Conservation (phyloP, 306 rosid genomes). For the Glycine soja region DNA sequence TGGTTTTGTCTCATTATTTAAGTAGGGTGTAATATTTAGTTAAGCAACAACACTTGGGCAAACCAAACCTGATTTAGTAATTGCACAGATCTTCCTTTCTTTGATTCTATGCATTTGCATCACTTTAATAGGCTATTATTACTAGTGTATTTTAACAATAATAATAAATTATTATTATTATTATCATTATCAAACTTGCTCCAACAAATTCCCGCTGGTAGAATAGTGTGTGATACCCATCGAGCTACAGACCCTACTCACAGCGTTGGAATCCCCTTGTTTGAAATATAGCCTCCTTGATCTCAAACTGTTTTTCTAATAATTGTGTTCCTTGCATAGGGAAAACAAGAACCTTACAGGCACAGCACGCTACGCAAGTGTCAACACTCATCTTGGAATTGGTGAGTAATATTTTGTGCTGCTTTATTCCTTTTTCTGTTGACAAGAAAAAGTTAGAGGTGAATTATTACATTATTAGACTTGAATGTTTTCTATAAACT, state of each 20-base stretch:
- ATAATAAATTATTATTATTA: neutral
- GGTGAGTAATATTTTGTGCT: slow-evolving; percentile 67
- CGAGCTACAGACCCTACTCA: neutral
- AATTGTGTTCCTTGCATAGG: slow-evolving; percentile 53
- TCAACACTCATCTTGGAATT: slow-evolving; percentile 98
- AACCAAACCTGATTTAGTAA: slow-evolving; percentile 22
- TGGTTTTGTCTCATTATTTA: slow-evolving; percentile 40
- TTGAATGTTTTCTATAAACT: slow-evolving; percentile 37
- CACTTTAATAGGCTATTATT: slow-evolving; percentile 15
- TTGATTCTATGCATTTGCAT: slow-evolving; percentile 19
- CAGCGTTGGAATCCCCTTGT: neutral
- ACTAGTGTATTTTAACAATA: neutral
- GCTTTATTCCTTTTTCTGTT: slow-evolving; percentile 29
- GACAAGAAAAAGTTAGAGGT: slow-evolving; percentile 24
- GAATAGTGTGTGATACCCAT: slow-evolving; percentile 19
- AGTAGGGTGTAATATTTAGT: slow-evolving; percentile 35
- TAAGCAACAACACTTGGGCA: neutral
- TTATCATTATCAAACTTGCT: slow-evolving; percentile 7
- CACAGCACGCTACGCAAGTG: slow-evolving; percentile 99
- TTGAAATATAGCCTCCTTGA: slow-evolving; percentile 32
- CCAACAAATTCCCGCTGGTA: neutral
- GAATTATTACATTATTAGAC: slow-evolving; percentile 17
- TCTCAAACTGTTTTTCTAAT: neutral
- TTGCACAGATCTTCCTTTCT: neutral
- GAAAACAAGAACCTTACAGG: slow-evolving; percentile 99